Conservation (phyloP, 140 eudicot genomes). For the Oenanthe javanica region DNA sequence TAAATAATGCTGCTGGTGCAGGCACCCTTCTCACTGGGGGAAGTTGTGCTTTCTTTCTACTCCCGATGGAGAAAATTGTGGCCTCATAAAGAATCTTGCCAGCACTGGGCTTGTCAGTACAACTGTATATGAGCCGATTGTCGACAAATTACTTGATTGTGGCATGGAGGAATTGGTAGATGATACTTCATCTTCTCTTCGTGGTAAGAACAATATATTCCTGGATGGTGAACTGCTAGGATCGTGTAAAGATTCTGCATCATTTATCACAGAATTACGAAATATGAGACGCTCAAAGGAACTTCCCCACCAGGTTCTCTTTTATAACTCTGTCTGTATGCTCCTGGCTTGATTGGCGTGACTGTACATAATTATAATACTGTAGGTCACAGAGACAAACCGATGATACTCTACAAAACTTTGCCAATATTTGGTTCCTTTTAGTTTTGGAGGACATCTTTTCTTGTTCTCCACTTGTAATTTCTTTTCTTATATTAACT, state of each 20-base stretch:
- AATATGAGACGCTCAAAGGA: conserved; percentile 50
- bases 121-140: conserved; percentile 24
- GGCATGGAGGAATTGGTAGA: conserved; percentile 64
- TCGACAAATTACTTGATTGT: conserved; percentile 35
- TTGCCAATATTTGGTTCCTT: not conserved
- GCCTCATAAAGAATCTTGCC: conserved; percentile 80
- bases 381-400: not conserved
- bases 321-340: not conserved
- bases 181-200: conserved; percentile 35
- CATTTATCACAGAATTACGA: conserved; percentile 59
- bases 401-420: not conserved
- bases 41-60: conserved; percentile 80
- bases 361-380: not conserved
- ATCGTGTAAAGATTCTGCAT: conserved; percentile 42
- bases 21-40: conserved; percentile 99
- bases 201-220: conserved; percentile 48
- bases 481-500: not conserved
- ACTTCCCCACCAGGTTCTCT: conserved; percentile 51
- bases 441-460: not conserved
- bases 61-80: conserved; percentile 95
- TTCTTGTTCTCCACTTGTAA: not conserved
- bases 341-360: not conserved
- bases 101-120: conserved; percentile 80
- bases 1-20: conserved; percentile 26
- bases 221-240: conserved; percentile 93